Percentiles rank a stretch among this genome's conserved stretches.
Conservation (phyloP, 441 rosid species). For the Populus hybrid region DNA sequence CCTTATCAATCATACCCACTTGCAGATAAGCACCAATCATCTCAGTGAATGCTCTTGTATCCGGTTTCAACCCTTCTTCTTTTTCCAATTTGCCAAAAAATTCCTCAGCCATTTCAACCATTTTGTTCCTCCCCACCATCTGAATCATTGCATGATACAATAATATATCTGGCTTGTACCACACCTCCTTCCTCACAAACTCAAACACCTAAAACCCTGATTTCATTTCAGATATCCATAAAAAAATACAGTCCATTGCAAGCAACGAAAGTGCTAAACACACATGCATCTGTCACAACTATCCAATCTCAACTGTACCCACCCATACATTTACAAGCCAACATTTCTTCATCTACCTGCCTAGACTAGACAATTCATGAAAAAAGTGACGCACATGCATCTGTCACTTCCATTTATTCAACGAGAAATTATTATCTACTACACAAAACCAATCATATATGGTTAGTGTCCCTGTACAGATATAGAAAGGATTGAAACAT, state of each 20-base stretch:
- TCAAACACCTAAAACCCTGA: constrained; percentile 48
- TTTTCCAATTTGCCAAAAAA: constrained; percentile 35
- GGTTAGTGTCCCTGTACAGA: too few relatives aligned
- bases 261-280: background rate
- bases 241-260: constrained; percentile 1
- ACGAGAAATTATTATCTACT: background rate
- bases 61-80: constrained; percentile 49
- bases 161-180: constrained; percentile 48
- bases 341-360: background rate
- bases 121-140: constrained; percentile 44
- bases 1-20: constrained; percentile 48
- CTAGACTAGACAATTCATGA: background rate
- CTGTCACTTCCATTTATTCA: background rate
- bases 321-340: background rate
- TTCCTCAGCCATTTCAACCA: constrained; percentile 44
- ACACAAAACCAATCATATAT: background rate
- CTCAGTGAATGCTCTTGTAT: constrained; percentile 53
- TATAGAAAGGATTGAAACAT: background rate
- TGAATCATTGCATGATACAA: constrained; percentile 43
- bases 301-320: background rate
- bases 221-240: constrained; percentile 26
- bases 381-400: background rate
- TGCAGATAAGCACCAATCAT: constrained; percentile 57
- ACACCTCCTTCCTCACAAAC: constrained; percentile 43
- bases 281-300: background rate